phyloP scores from a whole-genome alignment of 108 stramenopile species.

The Cylindrotheca closterium region DNA sequence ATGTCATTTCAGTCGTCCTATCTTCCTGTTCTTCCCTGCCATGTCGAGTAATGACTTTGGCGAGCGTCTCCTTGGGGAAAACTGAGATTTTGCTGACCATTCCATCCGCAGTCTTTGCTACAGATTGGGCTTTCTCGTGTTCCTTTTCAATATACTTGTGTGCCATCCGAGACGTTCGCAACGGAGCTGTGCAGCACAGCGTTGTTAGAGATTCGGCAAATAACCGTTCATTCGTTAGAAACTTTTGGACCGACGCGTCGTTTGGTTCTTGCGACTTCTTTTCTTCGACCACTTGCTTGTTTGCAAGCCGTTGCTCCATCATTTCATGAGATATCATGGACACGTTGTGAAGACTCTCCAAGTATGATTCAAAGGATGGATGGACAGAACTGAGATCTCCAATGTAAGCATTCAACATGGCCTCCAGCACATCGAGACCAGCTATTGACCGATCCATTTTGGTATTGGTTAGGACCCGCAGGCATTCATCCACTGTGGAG shows the following conservation, averaged over 20 bases:
- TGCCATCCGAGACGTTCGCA: slow-evolving; percentile 76
- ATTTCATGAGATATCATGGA: neutral
- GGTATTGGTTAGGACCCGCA: slow-evolving; percentile 55
- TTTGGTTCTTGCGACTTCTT: slow-evolving; percentile 5
- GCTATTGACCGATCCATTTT: slow-evolving; percentile 69
- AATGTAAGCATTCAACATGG: slow-evolving; percentile 69
- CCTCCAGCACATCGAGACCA: slow-evolving; percentile 36
- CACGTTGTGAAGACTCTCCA: slow-evolving; percentile 37
- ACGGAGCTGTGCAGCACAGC: slow-evolving; percentile 56
- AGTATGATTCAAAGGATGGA: slow-evolving; percentile 63
- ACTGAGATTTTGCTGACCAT: slow-evolving; percentile 53
- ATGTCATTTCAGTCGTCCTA: slow-evolving; percentile 48
- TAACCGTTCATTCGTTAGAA: slow-evolving; percentile 53
- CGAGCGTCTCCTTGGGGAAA: slow-evolving; percentile 45
- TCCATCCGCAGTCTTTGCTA: slow-evolving; percentile 52
- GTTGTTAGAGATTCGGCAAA: slow-evolving; percentile 51
- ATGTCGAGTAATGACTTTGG: slow-evolving; percentile 60
- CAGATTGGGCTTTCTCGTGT: slow-evolving; percentile 52
- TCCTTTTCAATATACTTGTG: slow-evolving; percentile 68
- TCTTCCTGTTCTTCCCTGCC: slow-evolving; percentile 56
- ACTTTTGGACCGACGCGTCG: slow-evolving; percentile 32
- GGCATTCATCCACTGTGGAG: slow-evolving; percentile 57
- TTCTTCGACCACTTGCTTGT: slow-evolving; percentile 1
- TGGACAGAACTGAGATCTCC: slow-evolving; percentile 72
- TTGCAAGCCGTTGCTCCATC: slow-evolving; percentile 12